Evolutionary conservation across 495 filamentous ascomycete species (phyloP).

Genomic region (Pyrenula massariospora): DNA sequence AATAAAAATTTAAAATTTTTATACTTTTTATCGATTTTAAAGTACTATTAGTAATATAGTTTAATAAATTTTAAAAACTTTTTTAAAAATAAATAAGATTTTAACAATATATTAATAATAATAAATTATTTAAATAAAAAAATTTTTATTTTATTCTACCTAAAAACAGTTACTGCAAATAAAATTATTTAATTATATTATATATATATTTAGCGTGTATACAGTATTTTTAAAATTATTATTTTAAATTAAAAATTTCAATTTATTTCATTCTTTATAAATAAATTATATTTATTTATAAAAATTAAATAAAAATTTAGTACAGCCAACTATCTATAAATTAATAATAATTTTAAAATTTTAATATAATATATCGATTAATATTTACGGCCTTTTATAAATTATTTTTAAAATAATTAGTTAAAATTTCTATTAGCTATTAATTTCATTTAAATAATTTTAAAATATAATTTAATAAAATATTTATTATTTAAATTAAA

Average conservation of each 20-base stretch:
- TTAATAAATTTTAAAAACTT: neutral
- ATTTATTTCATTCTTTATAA: too few relatives aligned
- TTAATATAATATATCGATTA: too few relatives aligned
- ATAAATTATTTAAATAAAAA: neutral
- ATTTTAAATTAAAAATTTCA: neutral
- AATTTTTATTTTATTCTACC: neutral
- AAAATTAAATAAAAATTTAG: too few relatives aligned
- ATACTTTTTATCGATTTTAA: neutral
- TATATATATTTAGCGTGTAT: neutral
- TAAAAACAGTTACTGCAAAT: neutral
- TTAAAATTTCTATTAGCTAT: too few relatives aligned
- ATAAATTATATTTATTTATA: too few relatives aligned
- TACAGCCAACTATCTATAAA: too few relatives aligned
- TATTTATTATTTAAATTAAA: too few relatives aligned
- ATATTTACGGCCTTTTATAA: too few relatives aligned
- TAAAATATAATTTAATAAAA: too few relatives aligned
- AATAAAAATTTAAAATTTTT: neutral
- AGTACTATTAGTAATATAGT: neutral
- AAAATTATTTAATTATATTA: neutral
- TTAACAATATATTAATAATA: neutral
- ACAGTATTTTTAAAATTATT: neutral
- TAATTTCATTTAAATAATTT: too few relatives aligned
- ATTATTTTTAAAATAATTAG: too few relatives aligned
- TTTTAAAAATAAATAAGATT: neutral
- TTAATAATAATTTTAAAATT: too few relatives aligned